Percentiles rank a stretch among this genome's conserved stretches.
These are phyloP conservation scores for Emydomyces testavorans DNA, from an alignment of 2,329 filamentous ascomycete genomes.

Conservation along the genomic window DNA sequence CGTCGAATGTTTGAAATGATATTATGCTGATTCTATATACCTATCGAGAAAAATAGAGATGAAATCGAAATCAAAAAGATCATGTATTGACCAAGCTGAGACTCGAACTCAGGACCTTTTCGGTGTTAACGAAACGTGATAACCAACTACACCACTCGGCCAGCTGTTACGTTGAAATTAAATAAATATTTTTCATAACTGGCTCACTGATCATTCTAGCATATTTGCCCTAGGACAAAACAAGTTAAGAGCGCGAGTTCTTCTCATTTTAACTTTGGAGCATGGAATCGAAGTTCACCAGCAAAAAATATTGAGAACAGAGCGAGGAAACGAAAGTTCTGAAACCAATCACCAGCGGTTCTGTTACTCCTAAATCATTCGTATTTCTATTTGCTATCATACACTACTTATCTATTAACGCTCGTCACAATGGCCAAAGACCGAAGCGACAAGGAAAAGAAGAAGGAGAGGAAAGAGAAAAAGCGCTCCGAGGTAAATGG, in stretches of 20 bases:
- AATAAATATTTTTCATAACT: background rate
- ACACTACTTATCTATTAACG: background rate
- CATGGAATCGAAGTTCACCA: too few species aligned
- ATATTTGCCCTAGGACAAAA: background rate
- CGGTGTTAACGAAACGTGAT: conserved; percentile 15
- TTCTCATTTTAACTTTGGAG: too few species aligned
- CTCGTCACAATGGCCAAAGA: conserved; percentile 35
- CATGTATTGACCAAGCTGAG: conserved; percentile 14
- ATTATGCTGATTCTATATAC: too few species aligned
- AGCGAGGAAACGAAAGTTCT: background rate
- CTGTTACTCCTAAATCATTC: background rate
- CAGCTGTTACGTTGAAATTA: background rate
- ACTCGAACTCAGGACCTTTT: conserved; percentile 18
- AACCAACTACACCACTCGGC: conserved; percentile 16
- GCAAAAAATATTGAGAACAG: conserved; percentile 3
- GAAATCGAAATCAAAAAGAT: conserved; percentile 3
- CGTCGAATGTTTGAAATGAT: too few species aligned
- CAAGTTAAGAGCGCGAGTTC: conserved; percentile 1
- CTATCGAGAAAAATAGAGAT: background rate
- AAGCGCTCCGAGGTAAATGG: conserved; percentile 36
- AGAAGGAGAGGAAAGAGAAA: conserved; percentile 37
- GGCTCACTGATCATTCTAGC: background rate
- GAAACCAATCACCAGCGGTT: too few species aligned
- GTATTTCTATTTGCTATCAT: background rate
- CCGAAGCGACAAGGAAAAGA: conserved; percentile 31